phyloP scores from a whole-genome alignment of 768 basidiomycete species.

The Boletus bicolor region DNA sequence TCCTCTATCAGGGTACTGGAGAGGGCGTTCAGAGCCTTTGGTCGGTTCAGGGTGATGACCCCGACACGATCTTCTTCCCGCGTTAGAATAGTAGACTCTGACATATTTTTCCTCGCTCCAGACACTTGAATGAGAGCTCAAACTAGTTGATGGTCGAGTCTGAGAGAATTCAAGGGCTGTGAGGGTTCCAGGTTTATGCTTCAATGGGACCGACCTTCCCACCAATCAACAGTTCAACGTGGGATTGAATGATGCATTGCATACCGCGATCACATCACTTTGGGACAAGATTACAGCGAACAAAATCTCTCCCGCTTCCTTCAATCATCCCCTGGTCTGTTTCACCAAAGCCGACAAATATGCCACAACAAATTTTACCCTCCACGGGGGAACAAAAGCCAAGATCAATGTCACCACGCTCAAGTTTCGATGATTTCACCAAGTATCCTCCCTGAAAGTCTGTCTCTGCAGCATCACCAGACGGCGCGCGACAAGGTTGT shows the following conservation, averaged over 20 bases:
- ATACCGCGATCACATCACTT: too few relatives aligned
- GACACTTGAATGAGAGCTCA: neutral
- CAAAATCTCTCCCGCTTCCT: too few relatives aligned
- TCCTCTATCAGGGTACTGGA: conserved; percentile 73
- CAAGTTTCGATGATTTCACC: conserved; percentile 6
- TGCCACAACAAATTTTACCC: too few relatives aligned
- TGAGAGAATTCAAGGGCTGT: neutral
- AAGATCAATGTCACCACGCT: neutral
- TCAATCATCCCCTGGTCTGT: too few relatives aligned
- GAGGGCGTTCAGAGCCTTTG: conserved; percentile 84
- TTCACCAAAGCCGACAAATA: too few relatives aligned
- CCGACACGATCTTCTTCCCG: conserved; percentile 25
- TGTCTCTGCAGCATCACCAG: conserved; percentile 41
- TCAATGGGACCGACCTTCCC: too few relatives aligned
- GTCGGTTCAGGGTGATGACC: conserved; percentile 80
- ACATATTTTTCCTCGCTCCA: conserved; percentile 13
- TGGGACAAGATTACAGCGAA: too few relatives aligned
- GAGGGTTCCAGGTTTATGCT: too few relatives aligned
- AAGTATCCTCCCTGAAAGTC: conserved; percentile 2
- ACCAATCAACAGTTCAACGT: too few relatives aligned
- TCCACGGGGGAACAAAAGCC: too few relatives aligned
- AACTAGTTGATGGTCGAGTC: neutral
- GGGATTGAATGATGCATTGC: too few relatives aligned
- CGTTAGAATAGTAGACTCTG: conserved; percentile 22
- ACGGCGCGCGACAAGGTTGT: conserved; percentile 51